Evolutionary conservation across 139 green algal species (phyloP), one percentile per base, ranked within the genome.

Genomic region (Micractinium sp.): DNA sequence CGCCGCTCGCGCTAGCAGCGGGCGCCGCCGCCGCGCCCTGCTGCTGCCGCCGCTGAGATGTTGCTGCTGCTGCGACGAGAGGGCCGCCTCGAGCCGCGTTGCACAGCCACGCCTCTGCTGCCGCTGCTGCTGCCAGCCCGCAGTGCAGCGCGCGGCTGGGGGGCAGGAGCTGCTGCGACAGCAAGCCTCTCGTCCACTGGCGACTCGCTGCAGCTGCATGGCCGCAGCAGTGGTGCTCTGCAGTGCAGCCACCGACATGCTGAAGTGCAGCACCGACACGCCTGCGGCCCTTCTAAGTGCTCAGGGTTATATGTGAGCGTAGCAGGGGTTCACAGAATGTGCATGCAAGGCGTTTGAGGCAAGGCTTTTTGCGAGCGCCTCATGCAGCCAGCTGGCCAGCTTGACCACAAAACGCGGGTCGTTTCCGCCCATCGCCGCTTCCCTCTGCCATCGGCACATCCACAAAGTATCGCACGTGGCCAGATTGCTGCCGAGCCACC

Each of bases 41-140:
- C 39, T 53, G 84, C 56, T 36, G 81, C 39, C 53, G 69, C 69
- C 39, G 84, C 84, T 56, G 39, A 35, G 84, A 67, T 87, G 67
- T 35, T 80, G 83, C 84, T 25, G 60, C 82, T 87, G 82, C 60
- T 71, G 63, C 63, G 47, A 71, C 63, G 22, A 27, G 31, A 31
- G n/a, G 15, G 73, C 31, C 31, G 73, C 73, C 33, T 47, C 74
- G 38, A 16, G 56, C 78, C 31, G 41, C 33, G 29, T 22, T n/a
- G 23, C 9, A 27, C 77, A 39, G 39, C 23, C 77, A 23, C 31
- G 78, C 31, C 20, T 20, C 74, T 38, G 85, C 35, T 56, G 81
- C 53, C 41, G 29, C 56, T 85, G 81, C 56, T 53, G 81, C 27
- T 56, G 78, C 19, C 41, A 63, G 33, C 41, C 14, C 12, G 38